Evolutionary conservation across 352 stramenopile species (phyloP).

Genomic region (Globisporangium perplexum): DNA sequence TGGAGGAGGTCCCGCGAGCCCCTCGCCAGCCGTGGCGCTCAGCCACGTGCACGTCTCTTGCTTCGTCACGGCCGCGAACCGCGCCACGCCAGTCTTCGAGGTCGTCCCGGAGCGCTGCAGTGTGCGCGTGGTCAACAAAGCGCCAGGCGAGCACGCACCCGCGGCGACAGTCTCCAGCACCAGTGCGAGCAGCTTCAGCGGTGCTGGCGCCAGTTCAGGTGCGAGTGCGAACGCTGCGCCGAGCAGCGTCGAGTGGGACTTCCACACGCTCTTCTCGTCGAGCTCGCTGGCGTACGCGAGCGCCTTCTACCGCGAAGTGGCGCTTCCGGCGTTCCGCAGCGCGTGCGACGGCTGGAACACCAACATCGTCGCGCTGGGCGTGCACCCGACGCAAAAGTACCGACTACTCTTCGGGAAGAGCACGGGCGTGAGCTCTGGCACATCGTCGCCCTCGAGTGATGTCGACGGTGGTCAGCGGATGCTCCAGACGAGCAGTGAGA

Average conservation of each 20-base stretch:
- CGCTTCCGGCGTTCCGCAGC: conserved; percentile 33
- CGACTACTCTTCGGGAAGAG: conserved; percentile 63
- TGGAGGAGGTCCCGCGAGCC: no score
- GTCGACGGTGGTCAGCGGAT: neutral
- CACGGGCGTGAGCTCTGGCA: conserved; percentile 15
- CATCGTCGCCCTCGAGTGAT: no score
- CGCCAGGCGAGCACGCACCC: conserved; percentile 11
- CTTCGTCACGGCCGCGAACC: conserved; percentile 68
- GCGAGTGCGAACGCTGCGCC: conserved; percentile 2
- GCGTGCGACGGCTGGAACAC: conserved; percentile 50
- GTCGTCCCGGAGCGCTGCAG: conserved; percentile 34
- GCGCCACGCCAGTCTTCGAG: conserved; percentile 55
- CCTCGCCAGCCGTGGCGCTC: conserved; percentile 15
- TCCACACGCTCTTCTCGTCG: conserved; percentile 56
- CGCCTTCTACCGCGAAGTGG: conserved; percentile 59
- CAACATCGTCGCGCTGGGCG: conserved; percentile 55
- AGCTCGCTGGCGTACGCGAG: conserved; percentile 24
- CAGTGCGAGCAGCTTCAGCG: neutral
- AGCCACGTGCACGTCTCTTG: conserved; percentile 57
- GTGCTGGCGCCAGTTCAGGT: neutral
- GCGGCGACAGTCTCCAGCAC: neutral
- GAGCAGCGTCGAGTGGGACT: conserved; percentile 42
- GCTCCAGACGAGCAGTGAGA: conserved; percentile 10
- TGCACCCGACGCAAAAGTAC: conserved; percentile 71
- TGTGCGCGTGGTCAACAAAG: conserved; percentile 38